Conservation (phyloP, 495 filamentous ascomycete species). For the Hypomontagnella submonticulosa region DNA sequence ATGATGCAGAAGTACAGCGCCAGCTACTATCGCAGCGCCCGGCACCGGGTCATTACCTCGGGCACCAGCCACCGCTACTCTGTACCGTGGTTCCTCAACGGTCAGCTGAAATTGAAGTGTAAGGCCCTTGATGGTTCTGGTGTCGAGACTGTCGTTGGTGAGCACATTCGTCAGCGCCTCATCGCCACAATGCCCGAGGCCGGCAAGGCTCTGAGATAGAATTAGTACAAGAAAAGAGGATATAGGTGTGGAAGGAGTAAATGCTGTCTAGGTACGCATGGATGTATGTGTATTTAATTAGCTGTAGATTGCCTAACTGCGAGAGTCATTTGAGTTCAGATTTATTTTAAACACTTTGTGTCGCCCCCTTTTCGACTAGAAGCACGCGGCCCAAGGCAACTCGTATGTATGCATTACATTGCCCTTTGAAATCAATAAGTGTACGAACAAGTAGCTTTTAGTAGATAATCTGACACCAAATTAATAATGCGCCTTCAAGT, state of each 20-base stretch:
- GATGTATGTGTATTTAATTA: slow-evolving; percentile 17
- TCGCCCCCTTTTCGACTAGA: neutral
- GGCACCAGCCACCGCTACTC: slow-evolving; percentile 36
- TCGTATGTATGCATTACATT: too few species aligned
- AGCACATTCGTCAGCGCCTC: slow-evolving; percentile 38
- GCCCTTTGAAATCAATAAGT: too few species aligned
- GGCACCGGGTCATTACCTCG: slow-evolving; percentile 38
- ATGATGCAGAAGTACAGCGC: slow-evolving; percentile 41
- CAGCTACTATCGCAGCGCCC: slow-evolving; percentile 38
- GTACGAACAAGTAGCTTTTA: too few species aligned
- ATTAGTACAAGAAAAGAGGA: neutral
- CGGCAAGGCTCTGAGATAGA: slow-evolving; percentile 34
- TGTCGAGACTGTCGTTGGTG: slow-evolving; percentile 37
- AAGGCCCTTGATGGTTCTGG: slow-evolving; percentile 38
- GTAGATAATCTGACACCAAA: too few species aligned
- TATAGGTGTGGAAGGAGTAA: neutral
- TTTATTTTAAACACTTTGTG: too few species aligned
- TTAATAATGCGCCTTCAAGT: too few species aligned
- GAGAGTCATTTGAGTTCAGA: slow-evolving; percentile 2
- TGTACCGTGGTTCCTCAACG: slow-evolving; percentile 36
- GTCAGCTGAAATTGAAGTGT: slow-evolving; percentile 36
- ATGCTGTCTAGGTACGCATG: neutral
- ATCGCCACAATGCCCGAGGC: slow-evolving; percentile 35
- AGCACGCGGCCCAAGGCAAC: neutral
- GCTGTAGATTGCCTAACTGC: slow-evolving; percentile 10